Base-by-base conservation (phyloP, 164 flowering plant species). In the Malania oleifera region DNA sequence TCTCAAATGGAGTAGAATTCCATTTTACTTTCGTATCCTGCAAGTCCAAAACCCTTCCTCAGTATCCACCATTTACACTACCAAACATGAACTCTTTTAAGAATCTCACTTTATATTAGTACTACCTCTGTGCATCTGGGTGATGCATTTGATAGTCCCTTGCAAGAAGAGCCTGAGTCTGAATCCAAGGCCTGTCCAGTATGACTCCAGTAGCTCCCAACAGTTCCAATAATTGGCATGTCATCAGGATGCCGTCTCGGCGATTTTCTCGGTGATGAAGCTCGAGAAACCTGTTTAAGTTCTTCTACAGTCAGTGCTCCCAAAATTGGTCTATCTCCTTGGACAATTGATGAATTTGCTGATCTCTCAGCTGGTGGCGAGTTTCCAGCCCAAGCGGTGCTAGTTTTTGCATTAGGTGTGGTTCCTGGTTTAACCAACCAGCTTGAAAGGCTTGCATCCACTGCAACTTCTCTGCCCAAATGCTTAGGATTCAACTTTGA, bases 191-290 rank as follows among this genome's bases (percentile, higher is more conserved):
- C 29, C 61, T 57, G 65, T 34, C 77, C 72, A 1, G 75, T 64
- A n/a, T 59, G 70, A 29, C 54, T 67, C 80, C 80, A 76, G 65
- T 72, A 73, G 46, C 80, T 70, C 23, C 75, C 74, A 31, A 76
- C 68, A 38, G 75, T 66, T 0, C 80, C 80, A 43, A 72, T 45
- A 19, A 67, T 45, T 2, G 74, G 73, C 2, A 22, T 47, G 11
- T 65, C 73, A 27, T 62, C 69, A 10, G 69, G 64, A 31, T 67
- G 69, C 46, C 41, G 34, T 23, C 65, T 66, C 59, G 52, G 37
- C 12, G 59, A 47, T 39, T 38, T 14, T 43, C 44, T 68, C 5
- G 67, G 63, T 34, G 74, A 20, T 15, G 43, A 11, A 44, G 73
- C 52, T 11, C 35, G 64, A 49, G 66, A 68, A 28, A 35, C 28